These are phyloP conservation scores for Thelephora terrestris DNA, from an alignment of 1,284 basidiomycete genomes.

Conservation along the genomic window DNA sequence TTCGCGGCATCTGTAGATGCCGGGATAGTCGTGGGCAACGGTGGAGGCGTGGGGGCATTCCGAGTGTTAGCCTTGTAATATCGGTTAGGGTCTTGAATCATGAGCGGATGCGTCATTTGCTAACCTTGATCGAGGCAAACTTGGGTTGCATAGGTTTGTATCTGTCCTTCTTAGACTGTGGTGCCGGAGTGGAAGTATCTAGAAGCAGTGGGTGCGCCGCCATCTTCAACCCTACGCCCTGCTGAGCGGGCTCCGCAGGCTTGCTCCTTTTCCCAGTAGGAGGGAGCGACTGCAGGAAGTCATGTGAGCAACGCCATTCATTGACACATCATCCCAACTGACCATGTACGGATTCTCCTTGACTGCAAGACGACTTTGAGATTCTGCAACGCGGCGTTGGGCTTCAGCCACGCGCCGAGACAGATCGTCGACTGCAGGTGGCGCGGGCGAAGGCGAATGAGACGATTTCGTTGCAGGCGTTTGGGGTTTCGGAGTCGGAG, in stretches of 20 bases:
- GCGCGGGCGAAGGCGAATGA: constrained; percentile 26
- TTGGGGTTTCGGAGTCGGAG: constrained; percentile 24
- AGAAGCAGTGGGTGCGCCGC: constrained; percentile 82
- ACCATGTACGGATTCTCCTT: constrained; percentile 83
- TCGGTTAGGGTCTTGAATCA: constrained; percentile 2
- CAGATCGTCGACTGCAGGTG: constrained; percentile 51
- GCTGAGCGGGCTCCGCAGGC: constrained; percentile 49
- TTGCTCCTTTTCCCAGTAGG: constrained; percentile 42
- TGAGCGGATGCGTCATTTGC: not conserved
- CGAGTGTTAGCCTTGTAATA: constrained; percentile 55
- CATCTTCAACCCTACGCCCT: constrained; percentile 80
- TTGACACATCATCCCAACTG: constrained; percentile 14
- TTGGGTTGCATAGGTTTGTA: constrained; percentile 98
- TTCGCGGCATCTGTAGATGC: constrained; percentile 43
- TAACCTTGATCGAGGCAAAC: constrained; percentile 84
- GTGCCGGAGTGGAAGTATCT: constrained; percentile 43
- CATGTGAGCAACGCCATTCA: constrained; percentile 4
- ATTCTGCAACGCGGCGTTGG: constrained; percentile 67
- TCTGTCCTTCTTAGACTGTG: constrained; percentile 76
- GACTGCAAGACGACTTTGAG: constrained; percentile 60
- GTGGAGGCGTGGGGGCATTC: constrained; percentile 55
- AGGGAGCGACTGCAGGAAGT: constrained; percentile 32
- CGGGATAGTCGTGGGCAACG: constrained; percentile 39
- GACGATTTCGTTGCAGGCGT: constrained; percentile 20
- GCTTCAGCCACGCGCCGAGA: constrained; percentile 68